These are phyloP conservation scores for Effrenium voratum DNA, from an alignment of 73 alveolate species.

Conservation along the genomic window DNA sequence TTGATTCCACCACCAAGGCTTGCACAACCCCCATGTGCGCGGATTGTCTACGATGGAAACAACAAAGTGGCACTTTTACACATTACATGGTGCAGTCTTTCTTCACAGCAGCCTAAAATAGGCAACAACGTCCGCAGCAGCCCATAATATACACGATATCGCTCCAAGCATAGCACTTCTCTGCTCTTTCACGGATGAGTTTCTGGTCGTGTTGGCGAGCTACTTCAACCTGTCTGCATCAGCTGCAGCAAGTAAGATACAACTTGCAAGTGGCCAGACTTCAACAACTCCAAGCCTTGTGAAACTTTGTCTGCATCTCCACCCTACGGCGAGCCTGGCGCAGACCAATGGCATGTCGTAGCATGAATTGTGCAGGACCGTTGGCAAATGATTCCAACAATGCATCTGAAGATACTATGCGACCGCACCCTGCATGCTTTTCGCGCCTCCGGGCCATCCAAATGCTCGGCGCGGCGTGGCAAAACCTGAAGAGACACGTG, in stretches of 20 bases:
- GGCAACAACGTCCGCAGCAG: too few species aligned
- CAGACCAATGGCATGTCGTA: too few species aligned
- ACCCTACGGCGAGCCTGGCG: constrained; percentile 80
- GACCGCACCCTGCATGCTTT: too few species aligned
- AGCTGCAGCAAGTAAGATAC: not conserved
- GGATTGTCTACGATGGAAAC: too few species aligned
- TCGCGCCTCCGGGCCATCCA: constrained; percentile 90
- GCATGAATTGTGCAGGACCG: not conserved
- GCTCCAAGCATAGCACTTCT: constrained; percentile 41
- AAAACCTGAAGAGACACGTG: too few species aligned
- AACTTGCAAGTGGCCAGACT: not conserved
- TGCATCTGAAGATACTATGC: too few species aligned
- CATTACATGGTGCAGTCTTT: too few species aligned
- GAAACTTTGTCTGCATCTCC: constrained; percentile 71
- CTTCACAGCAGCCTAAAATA: too few species aligned
- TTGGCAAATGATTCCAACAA: not conserved
- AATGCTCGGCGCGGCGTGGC: constrained; percentile 60
- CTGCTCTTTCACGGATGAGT: constrained; percentile 79
- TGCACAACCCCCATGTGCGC: too few species aligned
- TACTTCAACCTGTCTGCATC: constrained; percentile 23
- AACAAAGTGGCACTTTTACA: not conserved
- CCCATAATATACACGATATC: too few species aligned
- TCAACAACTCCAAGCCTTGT: constrained; percentile 22
- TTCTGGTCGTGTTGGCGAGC: constrained; percentile 74
- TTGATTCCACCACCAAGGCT: too few species aligned